Percentiles rank a stretch among this genome's conserved stretches.
These are phyloP conservation scores for Aphanocladium album DNA, from an alignment of 2,329 filamentous ascomycete species.

Conservation along the genomic window DNA sequence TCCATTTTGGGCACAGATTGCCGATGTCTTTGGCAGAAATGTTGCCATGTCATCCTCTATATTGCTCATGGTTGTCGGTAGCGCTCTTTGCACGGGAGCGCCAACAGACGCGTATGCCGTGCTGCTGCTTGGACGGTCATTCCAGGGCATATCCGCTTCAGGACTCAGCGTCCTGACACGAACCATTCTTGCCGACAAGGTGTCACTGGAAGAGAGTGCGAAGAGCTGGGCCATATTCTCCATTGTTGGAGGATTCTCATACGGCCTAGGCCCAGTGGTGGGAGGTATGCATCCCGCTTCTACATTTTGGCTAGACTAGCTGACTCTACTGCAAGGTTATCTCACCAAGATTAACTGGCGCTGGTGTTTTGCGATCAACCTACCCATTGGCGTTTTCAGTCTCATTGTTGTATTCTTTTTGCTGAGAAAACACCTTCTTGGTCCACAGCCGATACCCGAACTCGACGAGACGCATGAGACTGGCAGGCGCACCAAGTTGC, in stretches of 20 bases:
- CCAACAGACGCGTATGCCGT: constrained; percentile 50
- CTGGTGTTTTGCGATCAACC: constrained; percentile 62
- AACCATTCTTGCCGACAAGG: constrained; percentile 60
- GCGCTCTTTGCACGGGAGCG: constrained; percentile 55
- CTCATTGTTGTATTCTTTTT: constrained; percentile 51
- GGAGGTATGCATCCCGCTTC: constrained; percentile 37
- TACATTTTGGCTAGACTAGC: background rate
- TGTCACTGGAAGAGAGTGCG: constrained; percentile 56
- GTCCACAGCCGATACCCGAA: constrained; percentile 43
- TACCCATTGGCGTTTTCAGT: constrained; percentile 49
- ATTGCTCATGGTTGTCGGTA: constrained; percentile 54
- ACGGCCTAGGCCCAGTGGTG: constrained; percentile 56
- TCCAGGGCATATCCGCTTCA: constrained; percentile 58
- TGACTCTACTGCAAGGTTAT: constrained; percentile 29
- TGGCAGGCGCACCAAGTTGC: constrained; percentile 29
- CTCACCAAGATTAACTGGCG: constrained; percentile 54
- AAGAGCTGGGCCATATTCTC: constrained; percentile 59
- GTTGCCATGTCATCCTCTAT: constrained; percentile 52
- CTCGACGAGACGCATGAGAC: constrained; percentile 35
- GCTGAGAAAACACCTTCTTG: constrained; percentile 54
- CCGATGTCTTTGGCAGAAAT: constrained; percentile 61
- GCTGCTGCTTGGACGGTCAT: constrained; percentile 56
- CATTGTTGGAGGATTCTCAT: constrained; percentile 54
- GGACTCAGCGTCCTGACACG: constrained; percentile 57
- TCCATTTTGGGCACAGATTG: constrained; percentile 59